Percentiles rank a stretch among this genome's conserved stretches.
Evolutionary conservation across 805 yeast genomes (phyloP).

Genomic region (Starmerella powellii): DNA sequence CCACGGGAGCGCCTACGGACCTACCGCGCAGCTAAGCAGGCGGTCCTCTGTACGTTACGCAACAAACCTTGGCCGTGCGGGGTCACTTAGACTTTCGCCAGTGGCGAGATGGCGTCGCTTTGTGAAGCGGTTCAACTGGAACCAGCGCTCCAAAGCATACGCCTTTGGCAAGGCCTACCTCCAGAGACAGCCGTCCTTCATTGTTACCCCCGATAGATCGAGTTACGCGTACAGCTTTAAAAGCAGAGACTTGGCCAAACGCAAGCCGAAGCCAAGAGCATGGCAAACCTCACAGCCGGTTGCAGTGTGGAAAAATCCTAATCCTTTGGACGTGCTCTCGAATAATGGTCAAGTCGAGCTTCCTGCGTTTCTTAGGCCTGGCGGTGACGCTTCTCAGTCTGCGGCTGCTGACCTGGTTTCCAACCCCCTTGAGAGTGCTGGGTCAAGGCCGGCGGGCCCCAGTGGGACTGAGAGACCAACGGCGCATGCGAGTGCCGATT

Average conservation of each 20-base stretch:
- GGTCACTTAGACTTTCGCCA: constrained; percentile 6
- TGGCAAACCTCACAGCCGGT: constrained; percentile 16
- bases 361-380: constrained; percentile 1
- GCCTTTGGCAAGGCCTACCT: constrained; percentile 11
- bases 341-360: constrained; percentile 8
- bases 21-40: neutral
- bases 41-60: neutral
- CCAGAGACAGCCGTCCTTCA: constrained; percentile 20
- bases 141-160: constrained; percentile 8
- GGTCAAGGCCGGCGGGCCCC: too few species aligned
- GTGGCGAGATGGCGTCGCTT: constrained; percentile 9
- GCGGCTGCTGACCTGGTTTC: too few species aligned
- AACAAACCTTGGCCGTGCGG: neutral
- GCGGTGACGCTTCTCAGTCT: too few species aligned
- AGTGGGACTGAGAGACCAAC: too few species aligned
- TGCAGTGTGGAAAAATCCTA: constrained; percentile 15
- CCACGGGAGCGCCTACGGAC: too few species aligned
- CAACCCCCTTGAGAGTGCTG: too few species aligned
- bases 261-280: constrained; percentile 13
- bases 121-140: constrained; percentile 12
- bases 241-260: constrained; percentile 13
- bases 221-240: constrained; percentile 12
- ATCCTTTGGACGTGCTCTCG: constrained; percentile 14
- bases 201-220: constrained; percentile 21
- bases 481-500: too few species aligned